Evolutionary conservation across 108 stramenopile genomes (phyloP), one percentile per base, ranked within the genome.

Genomic region (Thalassiosira profunda): DNA sequence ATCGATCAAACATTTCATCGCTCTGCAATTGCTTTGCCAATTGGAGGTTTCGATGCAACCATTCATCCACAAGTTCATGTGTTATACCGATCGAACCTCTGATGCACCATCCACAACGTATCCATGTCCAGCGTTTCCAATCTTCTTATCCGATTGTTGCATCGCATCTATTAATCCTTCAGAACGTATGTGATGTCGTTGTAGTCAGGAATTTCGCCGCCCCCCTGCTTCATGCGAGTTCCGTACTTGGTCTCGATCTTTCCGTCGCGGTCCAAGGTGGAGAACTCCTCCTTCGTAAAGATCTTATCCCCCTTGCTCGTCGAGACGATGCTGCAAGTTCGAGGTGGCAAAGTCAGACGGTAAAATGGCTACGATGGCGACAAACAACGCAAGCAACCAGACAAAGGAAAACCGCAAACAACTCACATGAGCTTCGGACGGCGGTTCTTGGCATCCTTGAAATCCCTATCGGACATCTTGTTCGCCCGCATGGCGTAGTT

Each of bases 161-260:
- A n/a, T n/a, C n/a, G n/a, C n/a, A n/a, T n/a, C n/a, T 40, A 40
- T 49, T 56, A 56, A 3, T 56, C 55, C 55, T 56, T 40, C 36
- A 56, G 28, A 21, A 40, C 33, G 40, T 56, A 56, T 20, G 55
- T 56, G 20, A 56, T 40, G 40, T 56, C 37, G 28, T 36, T 56
- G 36, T 56, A 56, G 14, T 56, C 55, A 18, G 20, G 20, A 33
- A 56, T 56, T 37, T 56, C 55, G 0, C 55, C 55, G 40, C 55
- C 55, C 20, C 55, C 55, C 55, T 56, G 55, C 37, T 56, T 56
- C 55, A 56, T 56, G 10, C 55, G 11, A 40, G 55, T 56, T 1
- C 55, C 55, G 11, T 56, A 56, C 7, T 29, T 15, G 0, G 37
- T 41, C 21, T 40, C 36, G 28, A 56, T 56, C 55, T 56, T 56